phyloP scores from a whole-genome alignment of 1,284 basidiomycete species.

The Peniophora sp. region DNA sequence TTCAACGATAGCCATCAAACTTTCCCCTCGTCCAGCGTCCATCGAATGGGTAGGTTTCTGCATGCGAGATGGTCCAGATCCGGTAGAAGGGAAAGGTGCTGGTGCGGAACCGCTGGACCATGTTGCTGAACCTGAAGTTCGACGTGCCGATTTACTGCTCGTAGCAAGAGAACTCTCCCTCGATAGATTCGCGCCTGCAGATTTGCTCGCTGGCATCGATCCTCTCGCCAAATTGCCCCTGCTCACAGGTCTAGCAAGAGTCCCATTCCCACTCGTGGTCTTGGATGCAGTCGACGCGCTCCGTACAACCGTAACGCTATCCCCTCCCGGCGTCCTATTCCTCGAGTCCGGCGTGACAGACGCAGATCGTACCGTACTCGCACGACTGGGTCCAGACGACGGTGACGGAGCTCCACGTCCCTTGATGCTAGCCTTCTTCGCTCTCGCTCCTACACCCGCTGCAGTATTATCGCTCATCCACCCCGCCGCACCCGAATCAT shows the following conservation, averaged over 20 bases:
- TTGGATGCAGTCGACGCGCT: constrained; percentile 1
- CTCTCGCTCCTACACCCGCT: constrained; percentile 8
- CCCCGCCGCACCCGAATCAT: constrained; percentile 12
- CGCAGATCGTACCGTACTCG: constrained; percentile 5
- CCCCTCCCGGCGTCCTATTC: too few relatives aligned
- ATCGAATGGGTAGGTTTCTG: not conserved
- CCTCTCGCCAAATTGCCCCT: too few relatives aligned
- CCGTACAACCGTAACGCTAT: not conserved
- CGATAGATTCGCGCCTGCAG: not conserved
- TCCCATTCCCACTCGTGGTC: not conserved
- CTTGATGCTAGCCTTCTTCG: constrained; percentile 10
- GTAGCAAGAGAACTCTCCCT: not conserved
- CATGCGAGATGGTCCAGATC: not conserved
- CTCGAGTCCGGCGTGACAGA: constrained; percentile 1
- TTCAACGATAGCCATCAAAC: constrained; percentile 61
- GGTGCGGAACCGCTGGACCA: not conserved
- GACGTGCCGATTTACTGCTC: not conserved
- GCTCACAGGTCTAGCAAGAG: too few relatives aligned
- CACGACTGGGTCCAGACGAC: not conserved
- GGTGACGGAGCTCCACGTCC: not conserved
- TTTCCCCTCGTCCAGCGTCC: constrained; percentile 2
- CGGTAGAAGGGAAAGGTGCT: not conserved
- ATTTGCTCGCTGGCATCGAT: too few relatives aligned
- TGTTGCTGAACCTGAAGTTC: not conserved
- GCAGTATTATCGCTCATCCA: constrained; percentile 23